Evolutionary conservation across 2,329 filamentous ascomycete genomes (phyloP).

Genomic region (Colletotrichum sansevieriae): DNA sequence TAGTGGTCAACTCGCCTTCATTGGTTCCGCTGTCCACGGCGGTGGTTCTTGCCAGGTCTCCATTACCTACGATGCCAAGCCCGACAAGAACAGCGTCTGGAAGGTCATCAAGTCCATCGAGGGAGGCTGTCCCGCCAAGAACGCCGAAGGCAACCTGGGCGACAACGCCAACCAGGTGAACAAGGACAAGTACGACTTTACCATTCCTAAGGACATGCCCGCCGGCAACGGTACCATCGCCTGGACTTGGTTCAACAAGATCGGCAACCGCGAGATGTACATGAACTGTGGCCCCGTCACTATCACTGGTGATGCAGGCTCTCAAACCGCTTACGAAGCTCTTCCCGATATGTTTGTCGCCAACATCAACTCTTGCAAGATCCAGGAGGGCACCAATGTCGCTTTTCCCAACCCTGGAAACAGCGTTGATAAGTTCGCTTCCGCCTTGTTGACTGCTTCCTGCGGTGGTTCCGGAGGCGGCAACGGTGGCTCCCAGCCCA

Average conservation of each 20-base stretch:
- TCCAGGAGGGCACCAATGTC: conserved; percentile 54
- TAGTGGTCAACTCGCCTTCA: conserved; percentile 71
- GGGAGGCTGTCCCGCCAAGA: conserved; percentile 82
- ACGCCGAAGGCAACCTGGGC: conserved; percentile 68
- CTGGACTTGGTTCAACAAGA: conserved; percentile 95
- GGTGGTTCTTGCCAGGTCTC: conserved; percentile 94
- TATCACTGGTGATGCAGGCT: conserved; percentile 68
- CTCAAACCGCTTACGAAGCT: conserved; percentile 65
- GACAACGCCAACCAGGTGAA: conserved; percentile 57
- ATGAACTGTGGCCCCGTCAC: conserved; percentile 91
- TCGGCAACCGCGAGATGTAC: conserved; percentile 96
- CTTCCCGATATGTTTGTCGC: conserved; percentile 83
- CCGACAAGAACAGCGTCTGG: conserved; percentile 77
- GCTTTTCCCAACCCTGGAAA: conserved; percentile 18
- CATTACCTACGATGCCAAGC: conserved; percentile 81
- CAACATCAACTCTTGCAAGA: conserved; percentile 73
- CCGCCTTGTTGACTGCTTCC: not conserved
- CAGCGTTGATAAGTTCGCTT: not conserved
- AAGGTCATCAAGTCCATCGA: conserved; percentile 91
- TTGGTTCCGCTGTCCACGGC: conserved; percentile 83
- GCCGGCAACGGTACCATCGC: conserved; percentile 84
- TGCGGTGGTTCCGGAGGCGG: conserved; percentile 7
- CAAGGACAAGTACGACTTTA: conserved; percentile 75
- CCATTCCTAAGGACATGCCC: conserved; percentile 77
- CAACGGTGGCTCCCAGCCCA: conserved; percentile 13